Evolutionary conservation across 2,329 filamentous ascomycete genomes (phyloP).

Genomic region (Fusarium acutatum): DNA sequence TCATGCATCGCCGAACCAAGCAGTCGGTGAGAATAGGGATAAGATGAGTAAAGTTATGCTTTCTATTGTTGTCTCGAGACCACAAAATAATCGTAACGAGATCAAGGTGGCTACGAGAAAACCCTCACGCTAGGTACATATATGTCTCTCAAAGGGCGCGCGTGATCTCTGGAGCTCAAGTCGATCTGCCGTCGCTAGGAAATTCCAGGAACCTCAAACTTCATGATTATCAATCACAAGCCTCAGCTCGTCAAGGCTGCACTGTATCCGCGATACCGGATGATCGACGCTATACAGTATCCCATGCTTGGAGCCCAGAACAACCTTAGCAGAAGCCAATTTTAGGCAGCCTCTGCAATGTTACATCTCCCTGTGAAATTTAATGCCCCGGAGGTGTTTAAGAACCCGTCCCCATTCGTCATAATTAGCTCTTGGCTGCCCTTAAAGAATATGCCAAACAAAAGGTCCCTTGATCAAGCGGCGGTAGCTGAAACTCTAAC

Average conservation of each 20-base stretch:
- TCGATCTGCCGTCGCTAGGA: constrained; percentile 11
- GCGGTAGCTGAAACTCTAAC: constrained; percentile 30
- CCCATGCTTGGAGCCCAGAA: not conserved
- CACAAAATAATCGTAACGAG: not conserved
- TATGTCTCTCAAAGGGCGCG: constrained; percentile 31
- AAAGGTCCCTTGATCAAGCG: constrained; percentile 25
- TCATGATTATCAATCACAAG: constrained; percentile 13
- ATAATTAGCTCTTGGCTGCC: constrained; percentile 9
- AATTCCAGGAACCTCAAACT: constrained; percentile 19
- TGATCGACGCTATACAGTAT: constrained; percentile 20
- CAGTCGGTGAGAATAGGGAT: not conserved
- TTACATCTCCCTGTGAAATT: constrained; percentile 2
- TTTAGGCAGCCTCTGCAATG: constrained; percentile 29
- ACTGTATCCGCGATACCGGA: constrained; percentile 1
- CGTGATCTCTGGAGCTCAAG: constrained; percentile 1
- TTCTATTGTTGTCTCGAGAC: not conserved
- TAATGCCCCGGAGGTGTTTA: not conserved
- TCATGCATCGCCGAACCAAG: not conserved
- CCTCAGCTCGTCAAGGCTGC: constrained; percentile 4
- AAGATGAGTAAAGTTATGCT: not conserved
- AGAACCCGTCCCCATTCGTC: not conserved
- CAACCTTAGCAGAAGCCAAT: constrained; percentile 22
- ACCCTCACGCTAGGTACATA: constrained; percentile 21
- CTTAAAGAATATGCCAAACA: constrained; percentile 11
- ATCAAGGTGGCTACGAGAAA: constrained; percentile 2